phyloP scores from a whole-genome alignment of 2,329 filamentous ascomycete genomes.

The Aureobasidium sp. region DNA sequence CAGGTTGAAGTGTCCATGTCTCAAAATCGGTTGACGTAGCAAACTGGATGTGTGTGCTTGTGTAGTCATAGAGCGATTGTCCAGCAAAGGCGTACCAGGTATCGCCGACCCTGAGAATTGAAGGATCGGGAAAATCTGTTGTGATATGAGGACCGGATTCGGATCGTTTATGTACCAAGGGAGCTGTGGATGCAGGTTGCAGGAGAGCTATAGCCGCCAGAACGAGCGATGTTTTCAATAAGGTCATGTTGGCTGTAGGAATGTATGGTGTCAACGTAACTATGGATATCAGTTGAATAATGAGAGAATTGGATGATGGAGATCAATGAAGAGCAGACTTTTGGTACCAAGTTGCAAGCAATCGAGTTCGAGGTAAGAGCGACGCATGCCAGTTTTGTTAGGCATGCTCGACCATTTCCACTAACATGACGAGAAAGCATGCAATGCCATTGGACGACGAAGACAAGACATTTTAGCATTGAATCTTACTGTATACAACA shows the following conservation, averaged over 20 bases:
- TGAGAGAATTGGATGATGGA: background rate
- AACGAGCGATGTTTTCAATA: background rate
- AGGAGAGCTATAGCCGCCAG: background rate
- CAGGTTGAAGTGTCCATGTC: constrained; percentile 21
- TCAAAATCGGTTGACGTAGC: constrained; percentile 27
- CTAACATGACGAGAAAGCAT: background rate
- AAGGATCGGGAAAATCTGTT: constrained; percentile 23
- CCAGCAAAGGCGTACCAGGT: constrained; percentile 31
- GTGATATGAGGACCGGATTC: constrained; percentile 12
- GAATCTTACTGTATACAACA: background rate
- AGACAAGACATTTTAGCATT: background rate
- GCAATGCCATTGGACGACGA: background rate
- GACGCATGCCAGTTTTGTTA: background rate
- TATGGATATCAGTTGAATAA: background rate
- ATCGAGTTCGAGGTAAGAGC: background rate
- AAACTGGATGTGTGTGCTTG: constrained; percentile 25
- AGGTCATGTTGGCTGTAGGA: background rate
- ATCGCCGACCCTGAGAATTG: constrained; percentile 23
- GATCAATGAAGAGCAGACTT: background rate
- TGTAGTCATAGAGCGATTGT: constrained; percentile 17
- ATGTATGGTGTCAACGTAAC: background rate
- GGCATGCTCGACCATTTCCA: background rate
- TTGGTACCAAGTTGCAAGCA: background rate
- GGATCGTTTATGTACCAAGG: background rate
- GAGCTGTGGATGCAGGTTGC: background rate